Conservation (phyloP, 768 basidiomycete species). For the Suillus lakei region DNA sequence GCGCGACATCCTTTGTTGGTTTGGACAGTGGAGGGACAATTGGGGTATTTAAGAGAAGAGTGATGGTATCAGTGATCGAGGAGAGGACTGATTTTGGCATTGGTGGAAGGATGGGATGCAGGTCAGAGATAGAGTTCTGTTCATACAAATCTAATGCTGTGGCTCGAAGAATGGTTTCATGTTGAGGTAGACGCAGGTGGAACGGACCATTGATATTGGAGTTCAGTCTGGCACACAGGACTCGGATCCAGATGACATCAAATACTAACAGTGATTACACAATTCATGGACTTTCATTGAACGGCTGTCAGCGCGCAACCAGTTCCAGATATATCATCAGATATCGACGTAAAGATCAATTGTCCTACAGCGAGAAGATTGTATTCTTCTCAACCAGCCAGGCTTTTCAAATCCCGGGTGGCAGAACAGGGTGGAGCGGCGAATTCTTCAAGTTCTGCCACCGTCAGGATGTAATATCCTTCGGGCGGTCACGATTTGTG, state of each 20-base stretch:
- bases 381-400: neutral
- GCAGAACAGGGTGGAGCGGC: neutral
- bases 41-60: constrained; percentile 28
- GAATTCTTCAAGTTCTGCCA: neutral
- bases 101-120: neutral
- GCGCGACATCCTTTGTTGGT: constrained; percentile 16
- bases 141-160: neutral
- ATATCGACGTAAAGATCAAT: neutral
- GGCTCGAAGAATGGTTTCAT: neutral
- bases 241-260: neutral
- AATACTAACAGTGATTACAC: neutral
- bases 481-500: neutral
- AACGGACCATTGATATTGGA: too few species aligned
- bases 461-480: neutral
- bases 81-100: constrained; percentile 15
- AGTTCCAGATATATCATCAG: neutral
- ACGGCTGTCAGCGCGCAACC: too few species aligned
- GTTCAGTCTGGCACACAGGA: neutral
- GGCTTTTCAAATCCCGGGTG: neutral
- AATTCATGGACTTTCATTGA: too few species aligned
- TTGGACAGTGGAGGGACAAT: constrained; percentile 17
- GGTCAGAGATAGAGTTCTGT: neutral
- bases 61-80: constrained; percentile 20
- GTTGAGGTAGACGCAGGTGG: neutral
- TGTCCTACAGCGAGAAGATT: neutral